Base-by-base conservation (phyloP, 2,329 filamentous ascomycete species). In the Fusarium camptoceras region DNA sequence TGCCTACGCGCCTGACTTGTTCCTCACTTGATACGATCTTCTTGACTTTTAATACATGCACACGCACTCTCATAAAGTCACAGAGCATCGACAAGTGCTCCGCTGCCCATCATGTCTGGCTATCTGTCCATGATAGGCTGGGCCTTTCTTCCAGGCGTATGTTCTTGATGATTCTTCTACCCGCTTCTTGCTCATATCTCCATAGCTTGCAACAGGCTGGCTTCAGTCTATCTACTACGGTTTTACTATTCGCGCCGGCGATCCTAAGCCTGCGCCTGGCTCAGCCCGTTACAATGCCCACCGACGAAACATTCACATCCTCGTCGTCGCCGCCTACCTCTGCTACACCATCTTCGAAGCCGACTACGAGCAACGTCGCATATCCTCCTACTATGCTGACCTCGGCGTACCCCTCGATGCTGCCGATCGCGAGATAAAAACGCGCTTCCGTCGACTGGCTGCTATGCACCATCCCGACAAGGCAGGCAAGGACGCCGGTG, bases 261-360 rank as follows among this genome's bases (percentile, higher is more conserved):
- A 94, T 67, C 92, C 92, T 16, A 92, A 92, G 64, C 95, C 92
- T 3, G 88, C 82, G 61, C 88, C 92, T 37, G 88, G 92, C 79
- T 85, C 87, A n/a, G 85, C 89, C 4, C 89, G 89, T 71, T 93
- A 88, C 78, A 84, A 86, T 68, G 85, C 87, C 60, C 93, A 98
- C 83, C 91, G 94, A 64, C 92, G 92, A 61, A 88, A 89, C 74
- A 95, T 98, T 78, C 90, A 96, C 78, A 91, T 95, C 77, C 84
- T 91, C 73, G 93, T 98, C 75, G 91, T 98, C 53, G 84, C 91
- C 50, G 82, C 88, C 65, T 99, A 98, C 82, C 92, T 98, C 39
- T 82, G 91, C 70, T 98, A 97, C 85, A 97, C 94, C 48, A 89
- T 98, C 75, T 96, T 94, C 83, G 95, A 98, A 82, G 92, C 94